Conservation (phyloP, 2,329 filamentous ascomycete genomes). For the Sclerotinia trifoliorum region DNA sequence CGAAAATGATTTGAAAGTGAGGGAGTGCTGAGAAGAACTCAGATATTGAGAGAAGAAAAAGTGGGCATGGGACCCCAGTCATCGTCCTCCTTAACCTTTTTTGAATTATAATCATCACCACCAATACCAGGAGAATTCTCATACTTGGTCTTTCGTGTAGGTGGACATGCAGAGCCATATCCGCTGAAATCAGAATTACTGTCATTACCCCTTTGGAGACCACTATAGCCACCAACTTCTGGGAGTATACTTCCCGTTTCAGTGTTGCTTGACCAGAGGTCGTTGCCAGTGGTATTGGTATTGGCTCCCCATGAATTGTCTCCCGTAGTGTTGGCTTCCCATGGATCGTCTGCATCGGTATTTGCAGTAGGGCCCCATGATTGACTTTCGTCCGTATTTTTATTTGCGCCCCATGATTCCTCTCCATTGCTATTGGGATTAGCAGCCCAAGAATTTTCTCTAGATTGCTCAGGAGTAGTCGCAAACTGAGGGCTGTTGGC, state of each 20-base stretch:
- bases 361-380: not conserved
- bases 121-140: not conserved
- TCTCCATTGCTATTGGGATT: not conserved
- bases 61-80: conserved; percentile 11
- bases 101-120: not conserved
- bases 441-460: not conserved
- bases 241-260: not conserved
- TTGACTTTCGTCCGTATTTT: not conserved
- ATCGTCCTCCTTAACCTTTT: not conserved
- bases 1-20: not conserved
- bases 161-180: not conserved
- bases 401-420: not conserved
- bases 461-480: conserved; percentile 4
- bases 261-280: not conserved
- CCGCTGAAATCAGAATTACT: not conserved
- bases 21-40: not conserved
- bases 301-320: not conserved
- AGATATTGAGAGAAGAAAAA: conserved; percentile 4
- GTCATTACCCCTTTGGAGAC: not conserved
- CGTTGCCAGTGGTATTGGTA: not conserved
- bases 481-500: not conserved
- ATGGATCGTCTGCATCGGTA: not conserved
- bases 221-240: conserved; percentile 3
- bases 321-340: not conserved
- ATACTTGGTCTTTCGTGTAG: not conserved